Evolutionary conservation across 441 rosid species (phyloP), one percentile per base, ranked within the genome.

Genomic region (Erodium moschatum): DNA sequence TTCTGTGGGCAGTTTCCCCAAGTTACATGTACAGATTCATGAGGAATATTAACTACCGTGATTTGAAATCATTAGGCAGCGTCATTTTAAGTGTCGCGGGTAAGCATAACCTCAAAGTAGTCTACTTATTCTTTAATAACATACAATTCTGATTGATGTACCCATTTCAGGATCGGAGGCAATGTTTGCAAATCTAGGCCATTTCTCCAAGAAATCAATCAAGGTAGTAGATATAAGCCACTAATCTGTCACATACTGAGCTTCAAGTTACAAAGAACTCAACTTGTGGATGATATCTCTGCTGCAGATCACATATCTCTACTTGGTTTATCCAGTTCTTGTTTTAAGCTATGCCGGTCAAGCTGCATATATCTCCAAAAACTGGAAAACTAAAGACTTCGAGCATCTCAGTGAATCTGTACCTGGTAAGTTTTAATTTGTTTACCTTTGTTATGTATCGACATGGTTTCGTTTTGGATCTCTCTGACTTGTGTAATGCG

Each of bases 111-210:
- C 4, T 3, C 15, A 46, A 69, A 0, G 54, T 52, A 4, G 54
- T 19, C 44, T 52, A 11, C 31, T 42, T 42, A 72, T 21, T 31
- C 27, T 11, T 62, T 19, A 18, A 5, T 67, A 11, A 11, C 27
- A 3, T 27, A 31, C 20, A 40, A 16, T 46, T 54, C 42, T 73
- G 40, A 74, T 64, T 24, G 27, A 18, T 19, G 20, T 11, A 29
- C 31, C 46, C 69, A 48, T 44, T 68, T 31, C 85, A 86, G 91
- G 94, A 65, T 81, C 89, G 29, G 94, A 88, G 76, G 84, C 90
- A 67, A 86, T 86, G 87, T 88, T 85, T 74, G 88, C 88, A 3
- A 83, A 88, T 80, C 70, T 88, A 5, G 94, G 94, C 35, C 94
- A 86, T 76, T 88, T 88, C 75, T 86, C 94, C 0, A 82, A 67